These are phyloP conservation scores for Cyberlindnera galapagoensis DNA, from an alignment of 805 yeast species.

Conservation along the genomic window DNA sequence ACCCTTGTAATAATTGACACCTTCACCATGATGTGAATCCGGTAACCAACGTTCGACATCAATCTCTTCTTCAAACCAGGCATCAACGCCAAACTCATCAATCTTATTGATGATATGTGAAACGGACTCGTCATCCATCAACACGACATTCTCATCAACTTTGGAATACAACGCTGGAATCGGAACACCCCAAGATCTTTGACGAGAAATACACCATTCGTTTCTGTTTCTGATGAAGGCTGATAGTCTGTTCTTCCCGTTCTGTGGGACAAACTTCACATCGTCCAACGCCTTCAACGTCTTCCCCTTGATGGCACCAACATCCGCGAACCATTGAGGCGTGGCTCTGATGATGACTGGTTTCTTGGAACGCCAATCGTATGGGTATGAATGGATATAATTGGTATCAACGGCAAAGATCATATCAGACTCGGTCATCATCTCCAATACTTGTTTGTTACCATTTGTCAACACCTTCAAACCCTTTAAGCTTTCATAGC, in stretches of 20 bases:
- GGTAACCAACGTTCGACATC: conserved; percentile 71
- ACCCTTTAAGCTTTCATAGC: conserved; percentile 44
- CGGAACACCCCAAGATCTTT: conserved; percentile 97
- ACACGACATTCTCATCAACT: conserved; percentile 50
- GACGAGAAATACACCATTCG: conserved; percentile 98
- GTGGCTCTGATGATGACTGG: conserved; percentile 95
- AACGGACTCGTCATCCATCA: conserved; percentile 52
- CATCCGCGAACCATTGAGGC: conserved; percentile 94
- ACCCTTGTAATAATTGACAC: conserved; percentile 50
- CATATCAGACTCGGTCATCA: conserved; percentile 38
- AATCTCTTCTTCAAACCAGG: conserved; percentile 68
- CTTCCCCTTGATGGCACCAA: conserved; percentile 58
- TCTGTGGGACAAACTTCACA: conserved; percentile 69
- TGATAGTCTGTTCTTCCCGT: conserved; percentile 62
- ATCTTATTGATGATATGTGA: conserved; percentile 52
- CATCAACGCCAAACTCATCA: conserved; percentile 55
- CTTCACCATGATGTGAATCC: conserved; percentile 33
- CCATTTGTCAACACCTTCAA: conserved; percentile 59
- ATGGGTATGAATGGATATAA: conserved; percentile 83
- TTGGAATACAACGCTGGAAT: conserved; percentile 74
- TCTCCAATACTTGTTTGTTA: conserved; percentile 36
- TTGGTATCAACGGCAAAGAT: conserved; percentile 40
- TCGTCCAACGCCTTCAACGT: conserved; percentile 54
- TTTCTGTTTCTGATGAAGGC: conserved; percentile 72
- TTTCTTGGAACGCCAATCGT: conserved; percentile 94